These are phyloP conservation scores for Tanacetum coccineum DNA, from an alignment of 129 eudicot genomes.

Conservation along the genomic window DNA sequence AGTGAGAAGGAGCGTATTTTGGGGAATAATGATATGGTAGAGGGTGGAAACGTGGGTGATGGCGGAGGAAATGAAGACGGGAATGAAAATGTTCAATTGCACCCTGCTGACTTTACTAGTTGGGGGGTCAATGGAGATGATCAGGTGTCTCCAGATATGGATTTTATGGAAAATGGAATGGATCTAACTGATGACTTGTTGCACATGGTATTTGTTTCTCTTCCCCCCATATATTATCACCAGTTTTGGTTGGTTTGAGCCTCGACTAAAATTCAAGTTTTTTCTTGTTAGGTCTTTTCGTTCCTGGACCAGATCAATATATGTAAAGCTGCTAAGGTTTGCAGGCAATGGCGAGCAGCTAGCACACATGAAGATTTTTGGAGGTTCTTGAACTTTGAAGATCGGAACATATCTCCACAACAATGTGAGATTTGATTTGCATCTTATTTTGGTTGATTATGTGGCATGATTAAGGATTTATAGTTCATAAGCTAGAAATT, in stretches of 20 bases:
- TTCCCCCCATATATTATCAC: neutral
- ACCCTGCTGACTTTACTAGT: conserved; percentile 25
- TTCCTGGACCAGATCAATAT: conserved; percentile 79
- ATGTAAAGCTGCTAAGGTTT: conserved; percentile 84
- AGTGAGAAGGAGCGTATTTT: too few relatives aligned
- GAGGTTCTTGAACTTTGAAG: conserved; percentile 76
- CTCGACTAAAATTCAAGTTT: neutral
- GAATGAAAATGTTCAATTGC: neutral
- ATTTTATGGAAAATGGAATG: conserved; percentile 67
- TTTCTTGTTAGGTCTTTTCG: conserved; percentile 71
- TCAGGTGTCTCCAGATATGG: conserved; percentile 28
- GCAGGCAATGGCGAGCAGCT: conserved; percentile 94
- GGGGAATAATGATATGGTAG: too few relatives aligned
- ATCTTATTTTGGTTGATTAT: neutral
- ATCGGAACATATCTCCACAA: conserved; percentile 49
- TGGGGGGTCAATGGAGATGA: conserved; percentile 31
- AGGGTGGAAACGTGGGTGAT: too few relatives aligned
- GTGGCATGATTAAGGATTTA: neutral
- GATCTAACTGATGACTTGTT: conserved; percentile 94
- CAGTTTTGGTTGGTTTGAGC: neutral
- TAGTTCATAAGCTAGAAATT: conserved; percentile 1
- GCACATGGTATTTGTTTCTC: conserved; percentile 68
- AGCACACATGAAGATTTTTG: conserved; percentile 98
- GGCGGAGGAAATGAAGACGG: too few relatives aligned
- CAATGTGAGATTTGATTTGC: conserved; percentile 59